Base-by-base conservation (phyloP, 306 rosid species). In the Dalbergia oliveri region DNA sequence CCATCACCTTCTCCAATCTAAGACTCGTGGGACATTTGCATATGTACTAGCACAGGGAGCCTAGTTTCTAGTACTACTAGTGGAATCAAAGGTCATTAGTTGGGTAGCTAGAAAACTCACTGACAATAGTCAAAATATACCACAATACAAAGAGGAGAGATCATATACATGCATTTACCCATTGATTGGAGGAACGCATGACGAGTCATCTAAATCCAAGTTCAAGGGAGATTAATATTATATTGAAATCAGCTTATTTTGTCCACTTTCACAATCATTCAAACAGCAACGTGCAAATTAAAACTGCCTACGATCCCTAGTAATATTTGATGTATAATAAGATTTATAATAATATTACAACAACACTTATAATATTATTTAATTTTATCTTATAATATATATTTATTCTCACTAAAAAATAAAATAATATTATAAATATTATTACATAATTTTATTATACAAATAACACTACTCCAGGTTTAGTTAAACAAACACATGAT, bases 181-280 rank as follows among this genome's bases (percentile, higher is more conserved):
- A 11, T 26, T 47, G 47, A 68, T 66, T 15, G 23, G 61, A 78
- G 49, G 9, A 62, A 11, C 63, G 2, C 43, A 44, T 47, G 15
- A 33, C 43, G 10, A 37, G 37, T 41, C 12, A 31, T 39, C 8
- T 23, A 26, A 14, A 18, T 31, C 50, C 60, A 73, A 21, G 18
- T 79, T 71, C 44, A 71, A 35, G 2, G 19, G 9, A 41, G 8
- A 54, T 31, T 16, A 7, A 11, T 39, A 41, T 2, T 39, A 9
- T 15, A 21, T 51, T 66, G 53, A 73, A 35, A 72, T 67, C 47
- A 12, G 23, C 21, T 43, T 26, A 26, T 26, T 6, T 54, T 69
- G 43, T 41, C 64, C 81, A 68, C 81, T 74, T 74, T 13, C 78
- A 49, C 78, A 39, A 9, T 62, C 63, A 72, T 54, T 63, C 51